Evolutionary conservation across 2,329 filamentous ascomycete genomes (phyloP).

Genomic region (Ambrosiella cleistominuta): DNA sequence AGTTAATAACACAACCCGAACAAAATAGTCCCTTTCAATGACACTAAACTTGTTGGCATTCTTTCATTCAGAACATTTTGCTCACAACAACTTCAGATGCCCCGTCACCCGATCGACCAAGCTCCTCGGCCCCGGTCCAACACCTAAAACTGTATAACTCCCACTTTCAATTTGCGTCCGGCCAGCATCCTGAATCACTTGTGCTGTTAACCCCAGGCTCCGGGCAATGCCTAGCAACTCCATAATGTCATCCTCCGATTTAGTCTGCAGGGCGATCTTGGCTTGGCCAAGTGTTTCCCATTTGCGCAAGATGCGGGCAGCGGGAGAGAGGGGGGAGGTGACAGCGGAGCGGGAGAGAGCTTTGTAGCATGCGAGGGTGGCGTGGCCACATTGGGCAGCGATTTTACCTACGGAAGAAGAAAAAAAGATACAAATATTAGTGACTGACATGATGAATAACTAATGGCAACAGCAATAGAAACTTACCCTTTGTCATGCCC

Average conservation of each 20-base stretch:
- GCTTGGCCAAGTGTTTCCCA: slow-evolving; percentile 82
- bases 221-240: slow-evolving; percentile 59
- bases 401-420: slow-evolving; percentile 57
- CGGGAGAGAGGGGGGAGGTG: slow-evolving; percentile 31
- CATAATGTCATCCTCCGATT: slow-evolving; percentile 69
- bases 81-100: slow-evolving; percentile 62
- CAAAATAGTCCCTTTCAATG: neutral
- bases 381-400: slow-evolving; percentile 84
- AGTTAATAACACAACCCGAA: neutral
- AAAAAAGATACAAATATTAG: neutral
- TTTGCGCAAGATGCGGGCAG: slow-evolving; percentile 49
- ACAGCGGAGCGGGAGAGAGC: slow-evolving; percentile 42
- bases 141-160: slow-evolving; percentile 78
- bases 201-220: slow-evolving; percentile 68
- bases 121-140: slow-evolving; percentile 67
- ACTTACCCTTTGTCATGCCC: slow-evolving; percentile 87
- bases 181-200: slow-evolving; percentile 88
- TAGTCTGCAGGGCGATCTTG: slow-evolving; percentile 83
- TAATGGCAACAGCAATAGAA: neutral
- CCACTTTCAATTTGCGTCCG: slow-evolving; percentile 91
- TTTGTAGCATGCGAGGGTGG: slow-evolving; percentile 97
- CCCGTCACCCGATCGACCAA: slow-evolving; percentile 76
- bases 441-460: neutral
- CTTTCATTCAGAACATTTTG: neutral
- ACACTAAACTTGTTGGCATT: neutral